A percentile compares a stretch with the other conserved stretches of the same genome.
These are phyloP conservation scores for Lachnellula occidentalis DNA, from an alignment of 2,329 filamentous ascomycete species.

Conservation along the genomic window DNA sequence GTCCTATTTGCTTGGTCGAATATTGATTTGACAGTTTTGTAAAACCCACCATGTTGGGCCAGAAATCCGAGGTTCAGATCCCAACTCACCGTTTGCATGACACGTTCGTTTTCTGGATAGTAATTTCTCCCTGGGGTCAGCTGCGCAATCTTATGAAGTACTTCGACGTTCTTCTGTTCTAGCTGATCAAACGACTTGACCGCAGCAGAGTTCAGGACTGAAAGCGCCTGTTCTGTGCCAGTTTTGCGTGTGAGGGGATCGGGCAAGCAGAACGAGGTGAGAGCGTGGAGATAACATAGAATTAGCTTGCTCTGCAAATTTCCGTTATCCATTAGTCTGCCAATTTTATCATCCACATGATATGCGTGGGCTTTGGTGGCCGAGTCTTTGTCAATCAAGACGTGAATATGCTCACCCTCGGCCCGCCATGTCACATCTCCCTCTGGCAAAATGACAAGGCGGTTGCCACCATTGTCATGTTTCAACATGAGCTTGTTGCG, in stretches of 20 bases:
- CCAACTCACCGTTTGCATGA: slow-evolving; percentile 41
- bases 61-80: neutral
- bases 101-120: slow-evolving; percentile 35
- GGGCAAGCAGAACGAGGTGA: slow-evolving; percentile 45
- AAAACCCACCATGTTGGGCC: slow-evolving; percentile 7
- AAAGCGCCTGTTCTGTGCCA: slow-evolving; percentile 48
- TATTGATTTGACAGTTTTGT: slow-evolving; percentile 3
- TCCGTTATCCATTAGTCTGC: neutral
- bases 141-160: slow-evolving; percentile 34
- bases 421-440: slow-evolving; percentile 25
- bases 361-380: neutral
- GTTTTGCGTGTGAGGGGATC: slow-evolving; percentile 44
- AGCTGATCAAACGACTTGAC: slow-evolving; percentile 42
- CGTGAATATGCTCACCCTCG: neutral
- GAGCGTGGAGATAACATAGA: slow-evolving; percentile 46
- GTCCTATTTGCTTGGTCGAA: neutral
- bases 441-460: slow-evolving; percentile 35
- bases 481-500: slow-evolving; percentile 42
- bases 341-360: neutral
- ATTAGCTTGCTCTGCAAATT: slow-evolving; percentile 42
- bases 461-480: slow-evolving; percentile 19
- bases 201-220: slow-evolving; percentile 43
- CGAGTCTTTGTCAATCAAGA: neutral
- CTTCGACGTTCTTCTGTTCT: slow-evolving; percentile 26
- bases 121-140: slow-evolving; percentile 37